Evolutionary conservation across 305 asterid species (phyloP).

Genomic region (Rubia balearica): DNA sequence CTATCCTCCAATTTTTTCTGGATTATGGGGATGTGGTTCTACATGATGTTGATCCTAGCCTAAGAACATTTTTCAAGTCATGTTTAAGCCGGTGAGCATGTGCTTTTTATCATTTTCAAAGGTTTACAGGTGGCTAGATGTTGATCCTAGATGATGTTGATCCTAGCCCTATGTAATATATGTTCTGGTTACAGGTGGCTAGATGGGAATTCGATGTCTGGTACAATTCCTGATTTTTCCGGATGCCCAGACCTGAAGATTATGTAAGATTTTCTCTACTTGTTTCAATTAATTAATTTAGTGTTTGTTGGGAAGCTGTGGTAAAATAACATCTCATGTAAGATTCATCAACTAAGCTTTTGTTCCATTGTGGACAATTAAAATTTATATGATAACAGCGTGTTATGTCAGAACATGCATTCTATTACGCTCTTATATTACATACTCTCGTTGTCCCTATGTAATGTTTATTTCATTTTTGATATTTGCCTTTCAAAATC

Average conservation of each 20-base stretch:
- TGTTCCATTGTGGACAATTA: too few species aligned
- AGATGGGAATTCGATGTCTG: conserved; percentile 68
- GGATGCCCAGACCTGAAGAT: conserved; percentile 77
- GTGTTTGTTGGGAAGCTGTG: neutral
- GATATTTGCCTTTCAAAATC: neutral
- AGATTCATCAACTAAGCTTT: too few species aligned
- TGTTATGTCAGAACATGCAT: too few species aligned
- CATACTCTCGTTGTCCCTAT: too few species aligned
- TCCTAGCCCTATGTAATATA: too few species aligned
- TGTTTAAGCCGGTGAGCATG: conserved; percentile 82
- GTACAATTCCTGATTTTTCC: conserved; percentile 87
- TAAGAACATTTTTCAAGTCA: conserved; percentile 69
- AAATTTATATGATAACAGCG: too few species aligned
- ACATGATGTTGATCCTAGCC: conserved; percentile 87
- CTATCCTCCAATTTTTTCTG: conserved; percentile 78
- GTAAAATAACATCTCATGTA: neutral
- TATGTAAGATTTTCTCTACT: conserved; percentile 36
- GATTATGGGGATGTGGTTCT: conserved; percentile 79
- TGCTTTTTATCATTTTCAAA: conserved; percentile 9
- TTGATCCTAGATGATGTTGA: too few species aligned
- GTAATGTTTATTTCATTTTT: neutral
- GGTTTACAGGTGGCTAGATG: too few species aligned
- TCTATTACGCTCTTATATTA: too few species aligned
- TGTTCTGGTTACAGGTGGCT: conserved; percentile 90
- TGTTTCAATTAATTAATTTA: neutral